phyloP scores from a whole-genome alignment of 1,139 yeast genomes.

The Saccharomyces hybrid region DNA sequence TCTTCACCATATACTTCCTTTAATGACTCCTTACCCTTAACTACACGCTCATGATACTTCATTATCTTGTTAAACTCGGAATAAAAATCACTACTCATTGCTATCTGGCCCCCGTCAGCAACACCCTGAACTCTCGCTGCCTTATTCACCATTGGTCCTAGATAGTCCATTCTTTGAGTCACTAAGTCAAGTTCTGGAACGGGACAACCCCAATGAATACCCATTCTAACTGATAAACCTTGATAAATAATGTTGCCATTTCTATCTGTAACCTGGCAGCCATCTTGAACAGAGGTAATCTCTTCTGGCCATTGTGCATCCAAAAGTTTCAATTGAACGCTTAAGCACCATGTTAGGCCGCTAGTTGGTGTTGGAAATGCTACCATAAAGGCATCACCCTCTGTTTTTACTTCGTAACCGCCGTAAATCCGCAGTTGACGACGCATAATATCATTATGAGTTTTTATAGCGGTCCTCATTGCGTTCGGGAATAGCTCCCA shows the following conservation, averaged over 20 bases:
- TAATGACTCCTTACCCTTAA: constrained; percentile 34
- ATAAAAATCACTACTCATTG: constrained; percentile 75
- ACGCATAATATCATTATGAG: constrained; percentile 91
- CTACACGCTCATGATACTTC: constrained; percentile 43
- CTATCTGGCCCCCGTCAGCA: constrained; percentile 98
- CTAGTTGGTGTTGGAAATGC: constrained; percentile 90
- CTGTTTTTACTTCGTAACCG: constrained; percentile 97
- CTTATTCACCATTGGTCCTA: constrained; percentile 97
- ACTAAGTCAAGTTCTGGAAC: constrained; percentile 93
- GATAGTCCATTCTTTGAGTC: constrained; percentile 95
- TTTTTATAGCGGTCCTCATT: constrained; percentile 93
- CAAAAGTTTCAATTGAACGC: constrained; percentile 77
- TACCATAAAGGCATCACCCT: constrained; percentile 99
- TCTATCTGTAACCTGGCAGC: constrained; percentile 72
- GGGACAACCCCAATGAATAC: constrained; percentile 96
- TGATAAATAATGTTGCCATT: constrained; percentile 59
- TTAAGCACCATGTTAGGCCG: constrained; percentile 90
- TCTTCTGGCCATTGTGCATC: constrained; percentile 96
- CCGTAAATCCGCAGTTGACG: constrained; percentile 87
- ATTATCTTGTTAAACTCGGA: constrained; percentile 59
- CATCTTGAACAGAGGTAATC: constrained; percentile 76
- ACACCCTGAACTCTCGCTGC: constrained; percentile 90
- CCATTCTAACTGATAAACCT: constrained; percentile 95
- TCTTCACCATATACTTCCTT: constrained; percentile 61
- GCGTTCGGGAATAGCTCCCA: constrained; percentile 95